Base-by-base conservation (phyloP, 176 grass and related monocot species). In the Zoysia japonica region DNA sequence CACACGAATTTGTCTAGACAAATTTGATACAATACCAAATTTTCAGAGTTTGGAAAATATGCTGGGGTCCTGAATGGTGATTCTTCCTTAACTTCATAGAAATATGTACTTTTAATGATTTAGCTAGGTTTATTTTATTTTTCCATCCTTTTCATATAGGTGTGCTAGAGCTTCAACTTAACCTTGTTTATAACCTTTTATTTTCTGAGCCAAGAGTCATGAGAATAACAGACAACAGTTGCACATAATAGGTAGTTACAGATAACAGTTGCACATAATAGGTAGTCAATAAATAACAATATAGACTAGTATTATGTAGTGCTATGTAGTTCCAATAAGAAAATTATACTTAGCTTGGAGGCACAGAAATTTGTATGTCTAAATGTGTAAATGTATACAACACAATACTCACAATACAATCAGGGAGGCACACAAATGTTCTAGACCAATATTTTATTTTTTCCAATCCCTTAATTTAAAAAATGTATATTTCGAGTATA, bases 191-290 rank as follows among this genome's bases (percentile, higher is more conserved):
- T 1, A 68, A 43, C 53, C 9, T 51, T 68, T n/a, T 35, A n/a
- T 68, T 75, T 12, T 6, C 11, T 80, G 15, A 63, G 45, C 12
- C 52, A 53, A 75, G 43, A 81, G 37, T 62, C 36, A 10, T 42
- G 17, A 74, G 5, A 7, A 11, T 71, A 50, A 75, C 8, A 66
- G 4, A 14, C 65, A 50, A 28, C 52, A 68, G 69, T 68, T 28
- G 52, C 53, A 79, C 46, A 88, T 62, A 47, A 45, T 79, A 83
- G 38, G 61, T 74, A 54, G 16, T 73, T 68, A 84, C 61, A 72
- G 45, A 76, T 78, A 78, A 44, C 51, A 56, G 28, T 28, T 28
- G 52, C 62, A 79, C 46, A 88, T 62, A 47, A 45, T 79, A 83
- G 38, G 61, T 74, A 54, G 16, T 73, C 68, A 47, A 84, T 68